phyloP scores from a whole-genome alignment of 2,329 filamentous ascomycete genomes.

The Diaporthe helianthi region DNA sequence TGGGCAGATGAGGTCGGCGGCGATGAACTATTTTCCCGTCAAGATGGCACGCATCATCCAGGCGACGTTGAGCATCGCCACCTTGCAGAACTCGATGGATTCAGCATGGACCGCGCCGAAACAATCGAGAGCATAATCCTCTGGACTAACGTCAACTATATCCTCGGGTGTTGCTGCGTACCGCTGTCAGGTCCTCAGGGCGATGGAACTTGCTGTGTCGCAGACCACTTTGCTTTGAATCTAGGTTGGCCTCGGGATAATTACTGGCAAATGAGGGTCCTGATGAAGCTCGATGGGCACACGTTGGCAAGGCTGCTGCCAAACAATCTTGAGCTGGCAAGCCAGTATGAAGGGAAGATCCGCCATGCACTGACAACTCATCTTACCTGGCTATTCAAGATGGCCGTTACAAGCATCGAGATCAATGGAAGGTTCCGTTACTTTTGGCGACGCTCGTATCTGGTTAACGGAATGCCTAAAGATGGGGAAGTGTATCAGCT shows the following conservation, averaged over 20 bases:
- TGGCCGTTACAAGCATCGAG: slow-evolving; percentile 21
- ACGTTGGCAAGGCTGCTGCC: slow-evolving; percentile 12
- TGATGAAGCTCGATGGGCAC: slow-evolving; percentile 16
- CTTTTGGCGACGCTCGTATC: slow-evolving; percentile 38
- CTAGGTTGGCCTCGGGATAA: slow-evolving; percentile 39
- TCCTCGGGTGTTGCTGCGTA: slow-evolving; percentile 35
- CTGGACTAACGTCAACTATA: slow-evolving; percentile 37
- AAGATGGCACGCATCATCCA: neutral
- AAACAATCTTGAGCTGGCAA: neutral
- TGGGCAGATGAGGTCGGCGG: neutral
- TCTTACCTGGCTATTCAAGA: slow-evolving; percentile 36
- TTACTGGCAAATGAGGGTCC: slow-evolving; percentile 37
- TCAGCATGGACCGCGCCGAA: neutral
- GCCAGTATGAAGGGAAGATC: neutral
- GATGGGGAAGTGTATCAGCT: slow-evolving; percentile 37
- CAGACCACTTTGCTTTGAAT: slow-evolving; percentile 37
- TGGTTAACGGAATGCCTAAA: slow-evolving; percentile 37
- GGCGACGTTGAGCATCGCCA: neutral
- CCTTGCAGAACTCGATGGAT: neutral
- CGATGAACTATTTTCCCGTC: slow-evolving; percentile 1
- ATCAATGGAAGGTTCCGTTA: neutral
- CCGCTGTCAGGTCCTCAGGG: slow-evolving; percentile 1
- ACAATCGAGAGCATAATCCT: slow-evolving; percentile 34
- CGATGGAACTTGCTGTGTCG: slow-evolving; percentile 27
- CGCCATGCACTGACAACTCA: slow-evolving; percentile 25